Base-by-base conservation (phyloP, 2,329 filamentous ascomycete species). In the Nectriaceae sp. region DNA sequence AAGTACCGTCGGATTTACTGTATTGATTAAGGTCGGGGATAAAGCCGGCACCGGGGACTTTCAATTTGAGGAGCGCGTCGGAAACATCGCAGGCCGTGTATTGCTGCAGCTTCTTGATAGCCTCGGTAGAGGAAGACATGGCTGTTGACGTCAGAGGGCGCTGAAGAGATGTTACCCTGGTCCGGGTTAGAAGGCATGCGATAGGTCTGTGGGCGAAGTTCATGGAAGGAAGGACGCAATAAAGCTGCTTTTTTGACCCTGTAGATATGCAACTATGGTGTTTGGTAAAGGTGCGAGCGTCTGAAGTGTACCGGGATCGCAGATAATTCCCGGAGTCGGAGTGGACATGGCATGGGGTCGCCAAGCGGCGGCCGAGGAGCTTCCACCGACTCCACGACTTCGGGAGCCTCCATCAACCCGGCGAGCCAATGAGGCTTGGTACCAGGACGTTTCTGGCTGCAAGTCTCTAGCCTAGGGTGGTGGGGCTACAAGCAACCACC, bases 1-100 rank as follows among this genome's bases (percentile, higher is more conserved):
- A 49, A 33, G 48, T 44, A 21, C 63, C 55, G 53, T 49, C 57
- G 26, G 58, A 47, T 47, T 60, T 57, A 58, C 62, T 61, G 52
- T 70, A 65, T 22, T 67, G 65, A 37, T 65, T 63, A 35, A 78
- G 62, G 63, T 90, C 85, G 31, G 83, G 73, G 31, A 91, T 70
- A 63, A 84, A 85, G 45, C 88, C 88, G 21, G 84, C 85, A 40
- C 80, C 77, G 11, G 84, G 76, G 8, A 85, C 78, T 50, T 85
- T 79, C 40, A 91, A 75, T 61, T 86, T 88, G 46, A 89, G 75
- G 2, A 91, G 77, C 5, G 86, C 87, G 65, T 91, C 88, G 11
- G 87, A 88, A 51, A 90, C 74, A 75, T 89, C 76, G 65, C 76
- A 79, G 31, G 76, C 73, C 16, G 69, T 70, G 58, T 76, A 77